These are phyloP conservation scores for Myochromella boudieri DNA, from an alignment of 768 basidiomycete species.

Conservation along the genomic window DNA sequence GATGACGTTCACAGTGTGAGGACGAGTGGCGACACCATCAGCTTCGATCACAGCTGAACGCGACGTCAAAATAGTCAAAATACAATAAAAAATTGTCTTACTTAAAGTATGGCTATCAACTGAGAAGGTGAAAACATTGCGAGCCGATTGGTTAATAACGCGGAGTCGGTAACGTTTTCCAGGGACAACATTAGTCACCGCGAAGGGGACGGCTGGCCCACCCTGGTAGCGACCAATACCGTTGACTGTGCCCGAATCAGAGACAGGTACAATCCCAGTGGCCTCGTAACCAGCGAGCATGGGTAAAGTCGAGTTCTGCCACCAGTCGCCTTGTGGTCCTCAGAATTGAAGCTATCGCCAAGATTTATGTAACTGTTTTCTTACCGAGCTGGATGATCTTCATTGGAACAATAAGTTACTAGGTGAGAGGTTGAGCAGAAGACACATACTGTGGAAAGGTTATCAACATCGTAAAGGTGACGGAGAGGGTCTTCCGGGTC, in stretches of 20 bases:
- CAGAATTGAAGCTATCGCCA: conserved; percentile 19
- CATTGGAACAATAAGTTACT: not conserved
- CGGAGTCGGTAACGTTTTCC: conserved; percentile 55
- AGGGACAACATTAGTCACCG: conserved; percentile 38
- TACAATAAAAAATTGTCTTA: not conserved
- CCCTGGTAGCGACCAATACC: conserved; percentile 40
- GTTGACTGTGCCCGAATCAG: conserved; percentile 45
- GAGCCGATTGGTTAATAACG: conserved; percentile 47
- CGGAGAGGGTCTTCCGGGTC: conserved; percentile 14
- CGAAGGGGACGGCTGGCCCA: conserved; percentile 37
- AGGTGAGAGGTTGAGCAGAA: not conserved
- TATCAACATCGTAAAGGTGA: conserved; percentile 20
- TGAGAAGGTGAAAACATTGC: conserved; percentile 38
- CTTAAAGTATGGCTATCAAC: conserved; percentile 32
- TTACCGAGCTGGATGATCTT: conserved; percentile 25
- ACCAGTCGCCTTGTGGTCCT: conserved; percentile 44
- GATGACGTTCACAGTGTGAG: conserved; percentile 31
- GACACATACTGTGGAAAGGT: conserved; percentile 13
- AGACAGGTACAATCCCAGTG: conserved; percentile 28
- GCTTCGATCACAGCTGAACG: conserved; percentile 30
- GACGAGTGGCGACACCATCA: conserved; percentile 29
- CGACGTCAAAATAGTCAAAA: not conserved
- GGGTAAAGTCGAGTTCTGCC: conserved; percentile 23
- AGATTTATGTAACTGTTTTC: not conserved
- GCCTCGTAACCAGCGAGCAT: conserved; percentile 28